phyloP scores from a whole-genome alignment of 2,329 filamentous ascomycete genomes.

The Penicillium sp. region DNA sequence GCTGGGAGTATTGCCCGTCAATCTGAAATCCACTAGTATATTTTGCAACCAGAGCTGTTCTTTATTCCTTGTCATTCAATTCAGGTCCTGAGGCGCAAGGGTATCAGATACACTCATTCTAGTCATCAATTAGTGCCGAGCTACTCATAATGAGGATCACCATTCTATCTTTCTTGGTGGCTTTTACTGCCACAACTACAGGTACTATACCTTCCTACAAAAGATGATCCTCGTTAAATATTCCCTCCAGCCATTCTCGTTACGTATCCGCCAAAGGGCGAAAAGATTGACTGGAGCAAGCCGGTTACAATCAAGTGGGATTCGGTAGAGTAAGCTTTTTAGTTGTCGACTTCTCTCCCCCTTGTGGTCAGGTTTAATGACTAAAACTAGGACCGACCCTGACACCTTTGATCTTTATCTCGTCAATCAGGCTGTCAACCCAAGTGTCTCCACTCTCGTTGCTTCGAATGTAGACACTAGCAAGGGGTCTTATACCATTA shows the following conservation, averaged over 20 bases:
- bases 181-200: conserved; percentile 35
- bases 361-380: neutral
- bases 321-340: conserved; percentile 37
- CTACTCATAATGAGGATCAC: conserved; percentile 35
- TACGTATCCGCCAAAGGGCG: conserved; percentile 38
- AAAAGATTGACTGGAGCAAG: conserved; percentile 43
- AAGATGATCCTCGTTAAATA: neutral
- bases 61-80: neutral
- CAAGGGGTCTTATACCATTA: conserved; percentile 42
- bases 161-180: conserved; percentile 30
- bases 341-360: neutral
- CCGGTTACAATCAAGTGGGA: conserved; percentile 46
- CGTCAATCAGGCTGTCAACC: conserved; percentile 46
- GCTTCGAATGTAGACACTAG: conserved; percentile 42
- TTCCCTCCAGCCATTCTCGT: conserved; percentile 38
- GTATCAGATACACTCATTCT: neutral
- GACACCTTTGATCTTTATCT: conserved; percentile 46
- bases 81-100: neutral
- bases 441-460: conserved; percentile 38
- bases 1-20: conserved; percentile 17
- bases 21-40: conserved; percentile 8
- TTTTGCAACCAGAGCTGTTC: conserved; percentile 11
- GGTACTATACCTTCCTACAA: conserved; percentile 27
- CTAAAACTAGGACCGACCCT: conserved; percentile 44
- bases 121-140: neutral